Conservation (phyloP, 805 yeast genomes). For the Spathaspora boniae region DNA sequence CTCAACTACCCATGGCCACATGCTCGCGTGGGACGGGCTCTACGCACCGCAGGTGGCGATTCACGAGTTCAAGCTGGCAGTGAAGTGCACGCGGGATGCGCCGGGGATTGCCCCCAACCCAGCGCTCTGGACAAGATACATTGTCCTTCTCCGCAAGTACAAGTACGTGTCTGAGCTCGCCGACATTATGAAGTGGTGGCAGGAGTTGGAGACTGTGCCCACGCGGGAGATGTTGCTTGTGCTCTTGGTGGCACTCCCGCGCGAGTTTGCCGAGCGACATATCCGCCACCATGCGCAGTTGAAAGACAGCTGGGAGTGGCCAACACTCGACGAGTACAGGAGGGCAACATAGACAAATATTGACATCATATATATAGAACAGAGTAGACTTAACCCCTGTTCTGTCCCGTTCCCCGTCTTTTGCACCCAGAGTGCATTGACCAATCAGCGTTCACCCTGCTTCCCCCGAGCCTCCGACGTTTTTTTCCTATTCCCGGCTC, state of each 20-base stretch:
- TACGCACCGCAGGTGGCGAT: slow-evolving; percentile 61
- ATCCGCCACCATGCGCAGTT: slow-evolving; percentile 27
- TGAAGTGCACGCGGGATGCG: slow-evolving; percentile 1
- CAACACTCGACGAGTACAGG: slow-evolving; percentile 20
- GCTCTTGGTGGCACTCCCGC: slow-evolving; percentile 36
- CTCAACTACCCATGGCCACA: slow-evolving; percentile 24
- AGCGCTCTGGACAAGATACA: slow-evolving; percentile 50
- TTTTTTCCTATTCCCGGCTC: background rate
- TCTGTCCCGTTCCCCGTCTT: background rate
- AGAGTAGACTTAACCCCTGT: no score
- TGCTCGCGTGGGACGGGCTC: slow-evolving; percentile 43
- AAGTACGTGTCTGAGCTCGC: slow-evolving; percentile 48
- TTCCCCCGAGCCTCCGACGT: background rate
- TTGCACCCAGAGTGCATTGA: background rate
- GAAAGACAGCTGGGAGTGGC: slow-evolving; percentile 33
- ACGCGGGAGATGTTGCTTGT: slow-evolving; percentile 34
- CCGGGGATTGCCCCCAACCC: slow-evolving; percentile 40
- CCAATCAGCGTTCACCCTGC: slow-evolving; percentile 5
- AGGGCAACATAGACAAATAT: background rate
- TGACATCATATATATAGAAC: background rate
- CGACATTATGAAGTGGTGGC: slow-evolving; percentile 54
- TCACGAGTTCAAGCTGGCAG: slow-evolving; percentile 46
- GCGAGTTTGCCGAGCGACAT: slow-evolving; percentile 34
- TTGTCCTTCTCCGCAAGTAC: slow-evolving; percentile 45
- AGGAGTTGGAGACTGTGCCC: slow-evolving; percentile 42